These are phyloP conservation scores for Avena sativa DNA, from an alignment of 176 grass and related monocot species.

Conservation along the genomic window DNA sequence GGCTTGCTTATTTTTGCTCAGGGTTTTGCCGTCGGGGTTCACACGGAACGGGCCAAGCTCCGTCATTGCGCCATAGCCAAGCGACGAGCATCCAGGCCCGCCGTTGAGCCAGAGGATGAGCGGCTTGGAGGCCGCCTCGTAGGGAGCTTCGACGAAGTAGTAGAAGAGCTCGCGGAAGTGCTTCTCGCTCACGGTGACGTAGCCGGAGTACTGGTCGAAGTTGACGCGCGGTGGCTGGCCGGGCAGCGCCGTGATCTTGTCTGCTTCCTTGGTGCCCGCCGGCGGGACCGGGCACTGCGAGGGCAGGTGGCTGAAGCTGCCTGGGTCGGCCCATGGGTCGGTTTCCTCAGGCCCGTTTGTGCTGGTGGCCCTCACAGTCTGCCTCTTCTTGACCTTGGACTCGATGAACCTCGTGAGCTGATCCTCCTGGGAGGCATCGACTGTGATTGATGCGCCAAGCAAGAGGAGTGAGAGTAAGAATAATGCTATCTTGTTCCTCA, in stretches of 20 bases:
- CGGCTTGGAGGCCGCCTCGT: constrained; percentile 33
- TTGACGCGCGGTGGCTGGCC: constrained; percentile 52
- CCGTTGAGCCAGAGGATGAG: constrained; percentile 77
- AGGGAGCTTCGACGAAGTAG: constrained; percentile 60
- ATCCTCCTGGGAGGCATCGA: constrained; percentile 38
- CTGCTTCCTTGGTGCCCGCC: constrained; percentile 35
- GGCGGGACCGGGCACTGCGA: not conserved
- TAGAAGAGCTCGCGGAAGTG: constrained; percentile 61
- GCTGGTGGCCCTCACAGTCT: not conserved
- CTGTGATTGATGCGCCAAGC: not conserved
- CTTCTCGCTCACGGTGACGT: constrained; percentile 50
- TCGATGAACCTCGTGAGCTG: constrained; percentile 30
- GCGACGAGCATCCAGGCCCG: constrained; percentile 66
- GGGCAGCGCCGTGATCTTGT: constrained; percentile 45
- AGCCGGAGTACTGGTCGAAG: constrained; percentile 57
- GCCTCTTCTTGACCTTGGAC: constrained; percentile 24
- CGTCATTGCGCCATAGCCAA: constrained; percentile 51
- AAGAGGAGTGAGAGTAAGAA: constrained; percentile 1
- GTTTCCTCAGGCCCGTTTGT: not conserved
- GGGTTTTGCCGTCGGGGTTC: constrained; percentile 45
- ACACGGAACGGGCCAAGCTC: constrained; percentile 70
- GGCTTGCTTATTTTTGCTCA: constrained; percentile 47
- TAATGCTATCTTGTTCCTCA: not conserved
- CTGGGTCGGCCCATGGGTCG: constrained; percentile 20
- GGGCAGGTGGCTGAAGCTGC: constrained; percentile 30